Conservation (phyloP, 2,329 filamentous ascomycete genomes). For the Thielaviopsis punctulata region DNA sequence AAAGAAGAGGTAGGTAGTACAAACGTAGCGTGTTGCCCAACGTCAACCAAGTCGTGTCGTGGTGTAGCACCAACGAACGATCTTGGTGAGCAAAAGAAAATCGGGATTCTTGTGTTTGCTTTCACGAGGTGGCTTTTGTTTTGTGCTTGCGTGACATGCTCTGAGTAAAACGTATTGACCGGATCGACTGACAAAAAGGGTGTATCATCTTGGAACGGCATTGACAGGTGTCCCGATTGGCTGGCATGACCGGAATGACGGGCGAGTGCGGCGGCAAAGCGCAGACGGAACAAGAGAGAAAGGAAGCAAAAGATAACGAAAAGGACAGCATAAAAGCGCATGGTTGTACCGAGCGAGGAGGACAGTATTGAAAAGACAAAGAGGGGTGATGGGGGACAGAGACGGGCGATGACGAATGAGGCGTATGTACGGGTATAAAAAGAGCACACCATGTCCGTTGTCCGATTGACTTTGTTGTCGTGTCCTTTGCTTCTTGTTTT, state of each 20-base stretch:
- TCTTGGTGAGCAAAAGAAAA: too few species aligned
- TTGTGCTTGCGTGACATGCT: too few species aligned
- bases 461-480: neutral
- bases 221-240: neutral
- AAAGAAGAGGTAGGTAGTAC: too few species aligned
- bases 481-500: neutral
- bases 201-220: neutral
- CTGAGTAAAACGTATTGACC: too few species aligned
- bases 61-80: too few species aligned
- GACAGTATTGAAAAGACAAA: too few species aligned
- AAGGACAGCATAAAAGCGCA: neutral
- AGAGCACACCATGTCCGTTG: neutral
- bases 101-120: too few species aligned
- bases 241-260: neutral
- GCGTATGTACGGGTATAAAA: neutral
- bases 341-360: neutral
- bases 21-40: too few species aligned
- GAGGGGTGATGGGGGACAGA: neutral
- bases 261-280: neutral
- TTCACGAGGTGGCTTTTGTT: too few species aligned
- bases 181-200: too few species aligned
- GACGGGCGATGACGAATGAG: too few species aligned
- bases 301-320: neutral
- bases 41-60: too few species aligned
- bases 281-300: neutral